Percentiles rank a stretch among this genome's conserved stretches.
Conservation (phyloP, 768 basidiomycete genomes). For the Leccinum pellstonianum region DNA sequence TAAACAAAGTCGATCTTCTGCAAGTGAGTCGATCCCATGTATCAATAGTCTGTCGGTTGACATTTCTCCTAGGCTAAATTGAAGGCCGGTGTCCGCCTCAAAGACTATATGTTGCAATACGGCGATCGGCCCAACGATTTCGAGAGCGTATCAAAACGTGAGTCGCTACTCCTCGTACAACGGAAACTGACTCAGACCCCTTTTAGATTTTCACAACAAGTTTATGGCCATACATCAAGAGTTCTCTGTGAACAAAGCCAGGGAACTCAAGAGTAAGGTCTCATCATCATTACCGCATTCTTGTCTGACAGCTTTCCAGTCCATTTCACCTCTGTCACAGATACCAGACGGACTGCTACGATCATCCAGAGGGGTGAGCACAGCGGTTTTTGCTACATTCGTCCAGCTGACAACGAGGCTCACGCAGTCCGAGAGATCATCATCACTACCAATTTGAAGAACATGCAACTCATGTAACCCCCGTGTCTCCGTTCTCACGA, state of each 20-base stretch:
- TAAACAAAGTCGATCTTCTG: constrained; percentile 80
- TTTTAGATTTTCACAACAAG: constrained; percentile 68
- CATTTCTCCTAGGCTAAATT: constrained; percentile 57
- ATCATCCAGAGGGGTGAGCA: constrained; percentile 71
- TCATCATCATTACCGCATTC: background rate
- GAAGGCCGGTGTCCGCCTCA: constrained; percentile 70
- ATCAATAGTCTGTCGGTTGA: background rate
- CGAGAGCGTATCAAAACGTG: constrained; percentile 73
- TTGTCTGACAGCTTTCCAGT: constrained; percentile 42
- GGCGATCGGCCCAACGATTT: constrained; percentile 79
- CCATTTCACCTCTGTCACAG: constrained; percentile 80
- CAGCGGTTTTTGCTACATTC: background rate
- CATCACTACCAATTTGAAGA: constrained; percentile 62
- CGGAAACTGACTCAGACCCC: constrained; percentile 2
- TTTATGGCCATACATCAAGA: constrained; percentile 70
- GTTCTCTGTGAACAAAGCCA: constrained; percentile 64
- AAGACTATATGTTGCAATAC: constrained; percentile 67
- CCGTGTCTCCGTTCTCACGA: constrained; percentile 1
- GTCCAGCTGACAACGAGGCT: constrained; percentile 3
- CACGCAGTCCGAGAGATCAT: constrained; percentile 66
- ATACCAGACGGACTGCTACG: constrained; percentile 67
- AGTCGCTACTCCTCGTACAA: constrained; percentile 22
- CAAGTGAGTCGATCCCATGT: constrained; percentile 42
- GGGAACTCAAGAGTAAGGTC: constrained; percentile 68
- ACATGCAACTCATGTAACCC: constrained; percentile 40